A percentile compares a stretch with the other conserved stretches of the same genome.
Conservation (phyloP, 2,329 filamentous ascomycete genomes). For the Hypoxylon sp. region DNA sequence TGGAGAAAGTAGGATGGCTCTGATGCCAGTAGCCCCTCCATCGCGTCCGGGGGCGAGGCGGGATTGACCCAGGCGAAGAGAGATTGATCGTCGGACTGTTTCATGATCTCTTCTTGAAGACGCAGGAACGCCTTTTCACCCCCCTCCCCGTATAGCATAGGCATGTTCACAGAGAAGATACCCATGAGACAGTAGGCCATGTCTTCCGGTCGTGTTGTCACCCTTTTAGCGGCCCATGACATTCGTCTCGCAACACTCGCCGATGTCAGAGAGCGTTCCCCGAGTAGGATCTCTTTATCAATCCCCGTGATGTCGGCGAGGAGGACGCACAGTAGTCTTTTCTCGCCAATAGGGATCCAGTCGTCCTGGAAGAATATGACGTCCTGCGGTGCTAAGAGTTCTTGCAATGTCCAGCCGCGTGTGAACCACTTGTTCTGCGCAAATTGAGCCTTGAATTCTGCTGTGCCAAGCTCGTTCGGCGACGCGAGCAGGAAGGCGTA, state of each 20-base stretch:
- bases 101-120: conserved; percentile 31
- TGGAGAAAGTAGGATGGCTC: conserved; percentile 53
- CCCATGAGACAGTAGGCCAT: conserved; percentile 26
- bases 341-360: conserved; percentile 26
- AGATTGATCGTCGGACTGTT: conserved; percentile 23
- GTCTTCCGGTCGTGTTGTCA: conserved; percentile 24
- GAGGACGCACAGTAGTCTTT: conserved; percentile 8
- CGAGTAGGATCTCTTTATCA: conserved; percentile 16
- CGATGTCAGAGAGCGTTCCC: conserved; percentile 1
- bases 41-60: conserved; percentile 40
- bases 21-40: conserved; percentile 53
- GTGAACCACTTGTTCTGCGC: conserved; percentile 6
- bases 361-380: conserved; percentile 14
- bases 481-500: conserved; percentile 39
- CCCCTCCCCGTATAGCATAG: conserved; percentile 28
- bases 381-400: conserved; percentile 19
- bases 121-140: conserved; percentile 26
- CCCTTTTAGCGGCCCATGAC: conserved; percentile 25
- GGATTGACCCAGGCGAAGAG: conserved; percentile 25
- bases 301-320: conserved; percentile 23
- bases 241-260: conserved; percentile 22
- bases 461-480: conserved; percentile 13
- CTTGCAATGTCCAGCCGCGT: no score
- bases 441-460: conserved; percentile 10
- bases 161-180: conserved; percentile 32